A percentile compares a stretch with the other conserved stretches of the same genome.
These are phyloP conservation scores for Tulasnella sp. DNA, from an alignment of 768 basidiomycete species.

Conservation along the genomic window DNA sequence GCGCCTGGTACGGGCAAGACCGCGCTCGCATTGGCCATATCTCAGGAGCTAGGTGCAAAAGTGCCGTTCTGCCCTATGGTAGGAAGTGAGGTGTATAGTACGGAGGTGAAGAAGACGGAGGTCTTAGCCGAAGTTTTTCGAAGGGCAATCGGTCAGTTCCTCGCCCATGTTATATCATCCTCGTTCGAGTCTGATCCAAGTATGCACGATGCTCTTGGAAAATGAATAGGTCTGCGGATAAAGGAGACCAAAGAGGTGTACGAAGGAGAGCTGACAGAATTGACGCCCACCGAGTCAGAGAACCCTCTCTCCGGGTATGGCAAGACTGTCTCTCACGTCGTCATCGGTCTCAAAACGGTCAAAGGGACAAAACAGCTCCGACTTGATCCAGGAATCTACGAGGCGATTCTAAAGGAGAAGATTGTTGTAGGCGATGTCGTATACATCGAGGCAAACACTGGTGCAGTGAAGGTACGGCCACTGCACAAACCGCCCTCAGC, in stretches of 20 bases:
- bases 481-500: neutral
- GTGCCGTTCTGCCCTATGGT: slow-evolving; percentile 99
- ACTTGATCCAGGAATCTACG: slow-evolving; percentile 90
- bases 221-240: slow-evolving; percentile 70
- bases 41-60: slow-evolving; percentile 87
- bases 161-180: neutral
- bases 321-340: slow-evolving; percentile 96
- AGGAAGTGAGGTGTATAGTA: slow-evolving; percentile 90
- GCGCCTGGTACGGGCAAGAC: slow-evolving; percentile 98
- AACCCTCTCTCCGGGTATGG: slow-evolving; percentile 97
- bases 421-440: slow-evolving; percentile 95
- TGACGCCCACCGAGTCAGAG: slow-evolving; percentile 92
- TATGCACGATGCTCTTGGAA: neutral
- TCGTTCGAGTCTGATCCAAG: neutral
- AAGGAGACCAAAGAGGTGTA: slow-evolving; percentile 99
- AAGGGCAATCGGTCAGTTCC: slow-evolving; percentile 77
- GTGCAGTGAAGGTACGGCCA: slow-evolving; percentile 73
- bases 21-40: slow-evolving; percentile 87
- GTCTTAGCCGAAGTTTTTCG: slow-evolving; percentile 91
- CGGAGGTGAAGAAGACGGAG: slow-evolving; percentile 98
- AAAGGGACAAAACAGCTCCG: slow-evolving; percentile 91
- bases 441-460: slow-evolving; percentile 87
- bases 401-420: slow-evolving; percentile 94
- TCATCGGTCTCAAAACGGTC: slow-evolving; percentile 90
- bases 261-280: slow-evolving; percentile 95